A percentile compares a stretch with the other conserved stretches of the same genome.
phyloP scores from a whole-genome alignment of 257 asterid genomes.

The Paulownia fortunei region DNA sequence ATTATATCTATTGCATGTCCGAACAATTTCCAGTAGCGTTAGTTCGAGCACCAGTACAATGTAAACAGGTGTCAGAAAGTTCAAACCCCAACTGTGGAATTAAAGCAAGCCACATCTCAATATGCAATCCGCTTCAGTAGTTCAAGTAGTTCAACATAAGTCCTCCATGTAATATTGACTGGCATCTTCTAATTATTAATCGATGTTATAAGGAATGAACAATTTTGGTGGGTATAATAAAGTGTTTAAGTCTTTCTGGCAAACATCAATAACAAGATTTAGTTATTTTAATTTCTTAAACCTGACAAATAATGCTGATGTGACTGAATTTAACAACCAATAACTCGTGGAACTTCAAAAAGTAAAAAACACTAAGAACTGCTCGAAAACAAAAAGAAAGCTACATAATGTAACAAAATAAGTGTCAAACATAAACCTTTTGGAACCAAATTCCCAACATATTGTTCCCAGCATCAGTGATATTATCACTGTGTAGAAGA shows the following conservation, averaged over 20 bases:
- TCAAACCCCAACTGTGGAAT: not conserved
- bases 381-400: not conserved
- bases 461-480: conserved; percentile 92
- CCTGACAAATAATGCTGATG: not conserved
- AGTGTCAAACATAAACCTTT: conserved; percentile 55
- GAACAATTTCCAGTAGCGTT: not conserved
- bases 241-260: not conserved
- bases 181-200: conserved; percentile 2
- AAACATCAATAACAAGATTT: not conserved
- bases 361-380: not conserved
- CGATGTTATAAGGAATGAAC: not conserved
- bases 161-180: not conserved
- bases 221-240: not conserved
- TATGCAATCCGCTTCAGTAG: not conserved
- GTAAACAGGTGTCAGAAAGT: not conserved
- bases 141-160: not conserved
- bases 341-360: conserved; percentile 3
- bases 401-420: not conserved
- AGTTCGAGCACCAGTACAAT: not conserved
- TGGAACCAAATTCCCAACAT: conserved; percentile 92
- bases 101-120: not conserved
- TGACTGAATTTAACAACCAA: not conserved
- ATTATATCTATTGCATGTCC: not conserved
- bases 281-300: not conserved
- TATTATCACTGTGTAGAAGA: conserved; percentile 85